Conservation (phyloP, 2,329 filamentous ascomycete species). For the Ophiostoma perfectum region DNA sequence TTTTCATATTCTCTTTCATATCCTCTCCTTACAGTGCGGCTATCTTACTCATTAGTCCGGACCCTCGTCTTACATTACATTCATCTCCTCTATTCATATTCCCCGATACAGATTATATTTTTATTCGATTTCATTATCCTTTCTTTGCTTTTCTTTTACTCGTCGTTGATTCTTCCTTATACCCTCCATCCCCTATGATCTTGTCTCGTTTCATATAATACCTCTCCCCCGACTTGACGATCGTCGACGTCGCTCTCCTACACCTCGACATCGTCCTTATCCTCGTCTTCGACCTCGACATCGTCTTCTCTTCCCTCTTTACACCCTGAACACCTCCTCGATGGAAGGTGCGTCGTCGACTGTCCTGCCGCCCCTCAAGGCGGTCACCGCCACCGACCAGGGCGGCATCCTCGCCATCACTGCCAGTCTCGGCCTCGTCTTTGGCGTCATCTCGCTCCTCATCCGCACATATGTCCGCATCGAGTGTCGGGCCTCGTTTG, state of each 20-base stretch:
- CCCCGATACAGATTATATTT: background rate
- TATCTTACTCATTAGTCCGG: too few relatives aligned
- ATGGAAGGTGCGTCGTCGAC: constrained; percentile 23
- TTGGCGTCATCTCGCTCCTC: constrained; percentile 37
- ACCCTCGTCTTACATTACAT: background rate
- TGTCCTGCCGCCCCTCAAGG: constrained; percentile 33
- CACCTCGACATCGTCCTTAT: background rate
- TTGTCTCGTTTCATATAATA: constrained; percentile 10
- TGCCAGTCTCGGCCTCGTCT: constrained; percentile 36
- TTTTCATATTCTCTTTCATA: too few relatives aligned
- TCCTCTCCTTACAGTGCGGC: too few relatives aligned
- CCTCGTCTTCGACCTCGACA: background rate
- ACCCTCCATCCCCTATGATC: background rate
- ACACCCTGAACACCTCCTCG: background rate
- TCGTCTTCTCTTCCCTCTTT: background rate
- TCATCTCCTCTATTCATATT: background rate
- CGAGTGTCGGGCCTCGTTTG: constrained; percentile 31
- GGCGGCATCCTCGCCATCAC: constrained; percentile 39
- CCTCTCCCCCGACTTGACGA: background rate
- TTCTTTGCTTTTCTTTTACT: background rate
- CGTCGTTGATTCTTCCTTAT: background rate
- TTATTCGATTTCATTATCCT: background rate
- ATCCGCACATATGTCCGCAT: constrained; percentile 38
- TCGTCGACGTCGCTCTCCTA: background rate
- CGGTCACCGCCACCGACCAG: constrained; percentile 36